phyloP scores from a whole-genome alignment of 2,329 filamentous ascomycete species.

The Hypoxylon sp. region DNA sequence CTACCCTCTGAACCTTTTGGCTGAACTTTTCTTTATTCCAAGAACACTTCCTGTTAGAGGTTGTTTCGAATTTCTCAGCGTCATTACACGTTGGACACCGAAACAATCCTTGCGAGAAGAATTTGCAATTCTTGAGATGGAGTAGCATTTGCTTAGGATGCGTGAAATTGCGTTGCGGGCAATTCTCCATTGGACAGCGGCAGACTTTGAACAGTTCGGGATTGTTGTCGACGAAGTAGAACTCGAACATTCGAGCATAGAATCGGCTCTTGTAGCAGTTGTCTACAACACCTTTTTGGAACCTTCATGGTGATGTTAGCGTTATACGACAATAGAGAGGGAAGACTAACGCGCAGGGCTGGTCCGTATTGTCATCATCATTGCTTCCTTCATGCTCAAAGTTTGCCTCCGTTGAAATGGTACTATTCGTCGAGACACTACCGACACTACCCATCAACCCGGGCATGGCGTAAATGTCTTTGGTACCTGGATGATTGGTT shows the following conservation, averaged over 20 bases:
- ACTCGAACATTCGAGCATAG: slow-evolving; percentile 36
- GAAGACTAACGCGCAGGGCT: slow-evolving; percentile 9
- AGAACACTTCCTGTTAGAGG: slow-evolving; percentile 36
- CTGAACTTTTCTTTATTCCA: slow-evolving; percentile 37
- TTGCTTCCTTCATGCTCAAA: too few relatives aligned
- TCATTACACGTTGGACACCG: slow-evolving; percentile 37
- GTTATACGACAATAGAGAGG: neutral
- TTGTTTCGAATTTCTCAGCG: slow-evolving; percentile 26
- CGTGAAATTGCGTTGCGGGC: slow-evolving; percentile 30
- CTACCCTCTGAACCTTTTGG: slow-evolving; percentile 19
- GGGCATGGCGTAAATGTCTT: too few relatives aligned
- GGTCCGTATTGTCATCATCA: too few relatives aligned
- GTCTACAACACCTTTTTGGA: slow-evolving; percentile 37
- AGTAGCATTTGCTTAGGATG: slow-evolving; percentile 38
- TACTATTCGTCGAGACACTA: too few relatives aligned
- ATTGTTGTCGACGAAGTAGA: slow-evolving; percentile 38
- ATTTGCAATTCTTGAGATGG: slow-evolving; percentile 44
- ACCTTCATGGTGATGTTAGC: slow-evolving; percentile 30
- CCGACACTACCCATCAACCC: too few relatives aligned
- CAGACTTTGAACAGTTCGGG: slow-evolving; percentile 1
- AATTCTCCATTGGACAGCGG: slow-evolving; percentile 41
- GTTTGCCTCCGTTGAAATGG: too few relatives aligned
- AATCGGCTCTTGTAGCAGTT: slow-evolving; percentile 44
- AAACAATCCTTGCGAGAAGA: slow-evolving; percentile 34
- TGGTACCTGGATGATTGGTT: too few relatives aligned